Base-by-base conservation (phyloP, 169 alveolate species). In the Pseudocohnilembus persalinus region DNA sequence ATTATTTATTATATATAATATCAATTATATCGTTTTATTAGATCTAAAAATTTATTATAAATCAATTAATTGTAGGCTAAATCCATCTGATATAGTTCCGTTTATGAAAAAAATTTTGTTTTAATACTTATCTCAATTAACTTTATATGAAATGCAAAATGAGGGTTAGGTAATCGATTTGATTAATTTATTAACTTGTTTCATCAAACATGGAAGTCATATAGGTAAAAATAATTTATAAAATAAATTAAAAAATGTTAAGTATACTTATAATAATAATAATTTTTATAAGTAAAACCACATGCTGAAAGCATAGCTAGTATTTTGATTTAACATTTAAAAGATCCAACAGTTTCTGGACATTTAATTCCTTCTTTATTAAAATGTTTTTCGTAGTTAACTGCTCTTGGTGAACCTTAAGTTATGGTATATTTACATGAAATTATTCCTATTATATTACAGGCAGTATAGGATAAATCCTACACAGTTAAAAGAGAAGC, bases 401-500 rank as follows among this genome's bases (percentile, higher is more conserved):
- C 93, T 24, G 82, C 84, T 29, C 82, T 90, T 0, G 92, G 90
- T n/a, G 91, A 91, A 81, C 75, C 87, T 29, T 83, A 85, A 31
- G 83, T 92, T 11, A 68, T 84, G 30, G 89, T 89, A 20, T 86
- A 92, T 82, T 74, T 92, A 73, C 83, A 90, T 6, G 93, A 88
- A n/a, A 77, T 92, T 25, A 76, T 92, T 63, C 94, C 94, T 29
- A 68, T 92, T 25, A 86, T 92, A 0, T 31, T 92, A 0, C 88
- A 89, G 30, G 92, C 94, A 31, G 88, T 92, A 68, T 78, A 92
- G 81, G 96, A 92, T 80, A 83, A 92, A 76, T 82, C 89, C 33
- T 76, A 90, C 0, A 91, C 94, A n/a, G 76, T 78, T 15, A 92
- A 92, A 76, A 87, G 96, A 82, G 94, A 90, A 85, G 92, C 91